Percentiles rank a stretch among this genome's conserved stretches.
Conservation (phyloP, 306 rosid species). For the Vigna hirtella region DNA sequence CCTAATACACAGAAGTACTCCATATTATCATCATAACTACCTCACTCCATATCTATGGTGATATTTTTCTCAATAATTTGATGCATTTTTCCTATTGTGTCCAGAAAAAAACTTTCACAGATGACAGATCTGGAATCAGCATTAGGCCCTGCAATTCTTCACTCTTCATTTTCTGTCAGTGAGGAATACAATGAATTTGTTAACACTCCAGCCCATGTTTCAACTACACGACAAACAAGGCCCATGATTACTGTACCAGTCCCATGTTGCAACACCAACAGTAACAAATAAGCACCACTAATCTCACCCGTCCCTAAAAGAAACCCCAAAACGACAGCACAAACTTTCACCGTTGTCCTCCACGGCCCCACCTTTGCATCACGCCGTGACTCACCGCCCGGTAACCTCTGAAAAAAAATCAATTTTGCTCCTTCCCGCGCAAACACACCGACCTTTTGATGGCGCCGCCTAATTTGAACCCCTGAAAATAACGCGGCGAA, state of each 20-base stretch:
- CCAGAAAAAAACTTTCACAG: not conserved
- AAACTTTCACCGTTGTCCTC: slow-evolving; percentile 6
- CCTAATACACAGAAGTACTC: not conserved
- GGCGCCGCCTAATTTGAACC: slow-evolving; percentile 58
- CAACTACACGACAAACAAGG: slow-evolving; percentile 29
- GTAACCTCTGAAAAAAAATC: slow-evolving; percentile 32
- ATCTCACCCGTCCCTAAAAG: not conserved
- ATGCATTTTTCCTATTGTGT: not conserved
- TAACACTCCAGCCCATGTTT: slow-evolving; percentile 28
- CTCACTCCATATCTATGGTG: not conserved
- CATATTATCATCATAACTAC: too few relatives aligned
- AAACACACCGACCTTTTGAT: slow-evolving; percentile 44
- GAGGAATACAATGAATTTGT: slow-evolving; percentile 27
- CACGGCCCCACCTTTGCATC: slow-evolving; percentile 20
- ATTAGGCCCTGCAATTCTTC: slow-evolving; percentile 31
- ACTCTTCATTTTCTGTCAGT: not conserved
- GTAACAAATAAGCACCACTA: not conserved
- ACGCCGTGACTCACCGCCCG: slow-evolving; percentile 29
- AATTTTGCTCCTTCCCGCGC: slow-evolving; percentile 63
- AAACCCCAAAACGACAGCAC: not conserved
- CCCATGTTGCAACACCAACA: not conserved
- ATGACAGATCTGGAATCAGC: not conserved
- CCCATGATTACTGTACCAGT: slow-evolving; percentile 39
- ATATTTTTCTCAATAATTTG: not conserved
- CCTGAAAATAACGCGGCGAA: slow-evolving; percentile 43